Conservation (phyloP, 805 yeast species). For the Groenewaldozyma salmanticensis region DNA sequence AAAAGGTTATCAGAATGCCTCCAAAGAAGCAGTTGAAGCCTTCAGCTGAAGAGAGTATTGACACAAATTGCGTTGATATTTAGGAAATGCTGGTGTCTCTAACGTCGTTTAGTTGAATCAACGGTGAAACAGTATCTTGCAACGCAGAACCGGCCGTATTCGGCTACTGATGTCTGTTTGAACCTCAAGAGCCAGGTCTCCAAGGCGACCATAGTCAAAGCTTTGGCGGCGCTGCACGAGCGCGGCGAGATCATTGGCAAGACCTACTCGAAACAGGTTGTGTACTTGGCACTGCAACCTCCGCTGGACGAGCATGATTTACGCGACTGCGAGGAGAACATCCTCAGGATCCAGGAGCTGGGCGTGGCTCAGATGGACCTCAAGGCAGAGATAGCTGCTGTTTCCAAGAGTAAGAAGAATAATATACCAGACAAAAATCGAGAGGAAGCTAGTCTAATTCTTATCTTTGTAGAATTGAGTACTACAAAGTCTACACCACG, state of each 20-base stretch:
- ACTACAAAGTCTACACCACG: neutral
- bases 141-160: conserved; percentile 10
- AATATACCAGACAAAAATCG: no score
- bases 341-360: neutral
- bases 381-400: no score
- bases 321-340: neutral
- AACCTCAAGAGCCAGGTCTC: conserved; percentile 6
- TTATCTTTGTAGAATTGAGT: neutral
- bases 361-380: neutral
- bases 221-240: conserved; percentile 1
- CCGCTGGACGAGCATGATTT: neutral
- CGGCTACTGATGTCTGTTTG: conserved; percentile 4
- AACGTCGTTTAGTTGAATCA: no score
- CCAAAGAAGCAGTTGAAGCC: no score
- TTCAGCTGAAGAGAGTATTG: no score
- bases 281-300: conserved; percentile 7
- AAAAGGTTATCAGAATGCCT: no score
- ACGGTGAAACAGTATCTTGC: no score
- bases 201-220: conserved; percentile 5
- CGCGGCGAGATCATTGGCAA: conserved; percentile 5
- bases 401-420: neutral
- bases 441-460: no score
- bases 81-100: no score
- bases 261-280: conserved; percentile 5
- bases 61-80: no score